phyloP scores from a whole-genome alignment of 345 rosid species.

The Psidium friedrichsthalianum region DNA sequence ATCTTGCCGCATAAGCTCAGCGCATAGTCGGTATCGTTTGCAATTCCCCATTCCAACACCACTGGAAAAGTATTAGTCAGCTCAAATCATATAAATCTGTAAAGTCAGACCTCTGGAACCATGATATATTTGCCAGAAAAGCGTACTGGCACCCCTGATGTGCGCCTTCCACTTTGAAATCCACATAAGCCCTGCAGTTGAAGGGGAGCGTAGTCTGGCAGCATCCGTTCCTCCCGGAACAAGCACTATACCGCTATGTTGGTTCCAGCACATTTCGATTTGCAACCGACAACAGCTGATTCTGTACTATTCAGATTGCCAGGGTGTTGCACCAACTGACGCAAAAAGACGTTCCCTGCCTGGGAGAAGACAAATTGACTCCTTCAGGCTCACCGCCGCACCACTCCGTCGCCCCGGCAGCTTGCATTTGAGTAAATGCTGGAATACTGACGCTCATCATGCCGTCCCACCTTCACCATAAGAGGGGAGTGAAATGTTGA shows the following conservation, averaged over 20 bases:
- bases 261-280: background rate
- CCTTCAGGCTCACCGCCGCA: background rate
- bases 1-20: too few species aligned
- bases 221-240: background rate
- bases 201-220: background rate
- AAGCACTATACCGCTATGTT: background rate
- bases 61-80: background rate
- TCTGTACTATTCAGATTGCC: background rate
- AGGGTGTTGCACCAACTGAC: background rate
- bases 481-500: background rate
- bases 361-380: background rate
- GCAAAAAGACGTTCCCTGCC: background rate
- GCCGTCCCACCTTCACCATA: rapidly evolving
- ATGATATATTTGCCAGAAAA: background rate
- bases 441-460: background rate
- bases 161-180: background rate
- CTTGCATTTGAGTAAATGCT: background rate
- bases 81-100: background rate
- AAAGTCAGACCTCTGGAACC: too few species aligned
- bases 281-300: background rate
- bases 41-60: background rate
- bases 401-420: background rate
- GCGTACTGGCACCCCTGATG: background rate
- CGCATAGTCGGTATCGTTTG: background rate
- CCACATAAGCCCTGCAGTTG: background rate